Evolutionary conservation across 805 yeast genomes (phyloP).

Genomic region (Kodamaea nitidulidarum): DNA sequence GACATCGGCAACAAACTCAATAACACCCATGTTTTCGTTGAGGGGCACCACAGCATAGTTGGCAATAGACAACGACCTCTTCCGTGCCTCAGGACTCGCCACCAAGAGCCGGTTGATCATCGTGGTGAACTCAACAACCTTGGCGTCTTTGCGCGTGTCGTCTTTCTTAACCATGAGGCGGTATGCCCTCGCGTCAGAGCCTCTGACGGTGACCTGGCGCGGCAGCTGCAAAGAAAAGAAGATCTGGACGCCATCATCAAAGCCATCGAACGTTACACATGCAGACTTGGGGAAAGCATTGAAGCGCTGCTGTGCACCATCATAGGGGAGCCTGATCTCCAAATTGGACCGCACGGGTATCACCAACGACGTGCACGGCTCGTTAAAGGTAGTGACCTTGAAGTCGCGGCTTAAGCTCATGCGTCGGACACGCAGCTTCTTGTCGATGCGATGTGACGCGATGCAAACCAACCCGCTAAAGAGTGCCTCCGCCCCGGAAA

Average conservation of each 20-base stretch:
- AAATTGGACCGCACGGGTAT: slow-evolving; percentile 73
- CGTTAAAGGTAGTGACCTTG: slow-evolving; percentile 26
- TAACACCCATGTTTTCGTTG: slow-evolving; percentile 81
- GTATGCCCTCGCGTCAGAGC: slow-evolving; percentile 73
- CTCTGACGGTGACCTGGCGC: slow-evolving; percentile 66
- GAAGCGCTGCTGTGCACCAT: slow-evolving; percentile 31
- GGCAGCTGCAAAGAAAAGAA: slow-evolving; percentile 87
- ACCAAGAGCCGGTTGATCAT: slow-evolving; percentile 73
- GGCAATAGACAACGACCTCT: slow-evolving; percentile 64
- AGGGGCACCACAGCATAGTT: slow-evolving; percentile 88
- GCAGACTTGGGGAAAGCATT: slow-evolving; percentile 45
- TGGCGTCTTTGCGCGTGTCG: slow-evolving; percentile 92
- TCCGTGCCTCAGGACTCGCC: slow-evolving; percentile 66
- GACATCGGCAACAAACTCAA: slow-evolving; percentile 83
- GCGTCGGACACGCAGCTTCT: slow-evolving; percentile 28
- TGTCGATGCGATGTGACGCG: slow-evolving; percentile 37
- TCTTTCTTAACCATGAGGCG: slow-evolving; percentile 82
- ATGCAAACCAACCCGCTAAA: slow-evolving; percentile 42
- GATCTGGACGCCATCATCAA: slow-evolving; percentile 66
- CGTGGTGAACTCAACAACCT: slow-evolving; percentile 86
- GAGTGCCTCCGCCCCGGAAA: slow-evolving; percentile 29
- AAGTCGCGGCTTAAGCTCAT: slow-evolving; percentile 41
- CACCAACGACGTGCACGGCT: slow-evolving; percentile 46
- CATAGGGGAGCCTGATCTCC: slow-evolving; percentile 58
- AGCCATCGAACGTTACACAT: slow-evolving; percentile 49